phyloP scores from a whole-genome alignment of 1,139 yeast species.

The Pichia sp. region DNA sequence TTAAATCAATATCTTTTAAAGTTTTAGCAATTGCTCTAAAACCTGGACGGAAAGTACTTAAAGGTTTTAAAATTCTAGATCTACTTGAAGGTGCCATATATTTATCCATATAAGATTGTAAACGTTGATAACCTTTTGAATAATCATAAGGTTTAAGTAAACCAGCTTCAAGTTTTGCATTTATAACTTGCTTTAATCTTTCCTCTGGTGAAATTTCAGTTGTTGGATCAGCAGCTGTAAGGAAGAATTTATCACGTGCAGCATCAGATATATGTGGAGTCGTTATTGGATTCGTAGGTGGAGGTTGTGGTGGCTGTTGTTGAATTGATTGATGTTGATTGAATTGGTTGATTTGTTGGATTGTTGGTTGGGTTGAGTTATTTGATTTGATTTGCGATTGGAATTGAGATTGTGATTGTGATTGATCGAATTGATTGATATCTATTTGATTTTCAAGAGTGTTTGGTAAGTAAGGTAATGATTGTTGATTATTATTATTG shows the following conservation, averaged over 20 bases:
- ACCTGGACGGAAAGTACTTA: conserved; percentile 85
- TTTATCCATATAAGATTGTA: conserved; percentile 88
- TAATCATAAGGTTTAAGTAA: conserved; percentile 87
- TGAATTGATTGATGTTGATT: no score
- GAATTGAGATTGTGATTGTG: neutral
- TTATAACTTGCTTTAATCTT: conserved; percentile 86
- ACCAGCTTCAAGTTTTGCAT: conserved; percentile 93
- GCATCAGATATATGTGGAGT: conserved; percentile 58
- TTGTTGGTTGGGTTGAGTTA: neutral
- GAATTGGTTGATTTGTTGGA: neutral
- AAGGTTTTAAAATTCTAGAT: conserved; percentile 82
- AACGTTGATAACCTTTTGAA: conserved; percentile 86
- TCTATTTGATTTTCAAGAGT: neutral
- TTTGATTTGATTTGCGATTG: conserved; percentile 3
- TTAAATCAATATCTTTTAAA: conserved; percentile 83
- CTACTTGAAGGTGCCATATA: conserved; percentile 82
- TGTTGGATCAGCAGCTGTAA: conserved; percentile 96
- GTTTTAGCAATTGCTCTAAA: conserved; percentile 90
- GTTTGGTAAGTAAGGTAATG: neutral
- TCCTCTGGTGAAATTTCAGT: conserved; percentile 94
- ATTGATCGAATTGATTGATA: neutral
- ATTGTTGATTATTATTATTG: neutral
- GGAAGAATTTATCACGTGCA: conserved; percentile 86
- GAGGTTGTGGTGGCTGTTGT: conserved; percentile 3
- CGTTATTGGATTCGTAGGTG: neutral